A percentile compares a stretch with the other conserved stretches of the same genome.
These are phyloP conservation scores for Boletus speciosus DNA, from an alignment of 768 basidiomycete species.

Conservation along the genomic window DNA sequence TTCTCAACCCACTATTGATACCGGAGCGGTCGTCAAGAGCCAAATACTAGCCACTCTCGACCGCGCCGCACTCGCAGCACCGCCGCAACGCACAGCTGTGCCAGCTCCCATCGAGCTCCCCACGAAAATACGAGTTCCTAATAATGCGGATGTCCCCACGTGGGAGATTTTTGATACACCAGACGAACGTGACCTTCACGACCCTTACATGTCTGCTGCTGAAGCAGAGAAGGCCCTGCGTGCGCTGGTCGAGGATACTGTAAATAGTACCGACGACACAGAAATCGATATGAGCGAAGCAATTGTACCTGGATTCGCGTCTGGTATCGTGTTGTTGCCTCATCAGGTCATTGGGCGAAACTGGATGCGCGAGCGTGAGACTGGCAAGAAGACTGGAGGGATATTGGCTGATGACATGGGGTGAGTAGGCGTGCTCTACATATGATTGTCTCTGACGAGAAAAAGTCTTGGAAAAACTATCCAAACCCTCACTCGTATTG, in stretches of 20 bases:
- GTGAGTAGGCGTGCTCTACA: constrained; percentile 34
- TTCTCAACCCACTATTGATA: neutral
- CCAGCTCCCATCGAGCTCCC: constrained; percentile 34
- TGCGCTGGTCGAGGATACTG: constrained; percentile 68
- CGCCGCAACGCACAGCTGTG: constrained; percentile 21
- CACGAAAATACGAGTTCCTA: constrained; percentile 14
- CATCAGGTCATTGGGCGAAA: constrained; percentile 83
- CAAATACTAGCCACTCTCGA: constrained; percentile 23
- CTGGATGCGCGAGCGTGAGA: constrained; percentile 88
- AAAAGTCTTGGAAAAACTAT: constrained; percentile 83
- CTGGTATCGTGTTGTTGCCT: constrained; percentile 67
- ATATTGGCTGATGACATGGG: constrained; percentile 93
- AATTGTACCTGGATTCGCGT: constrained; percentile 72
- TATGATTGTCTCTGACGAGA: constrained; percentile 3
- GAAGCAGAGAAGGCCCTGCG: constrained; percentile 79
- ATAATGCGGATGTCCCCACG: constrained; percentile 9
- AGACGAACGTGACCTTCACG: constrained; percentile 23
- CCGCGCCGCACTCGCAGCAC: constrained; percentile 14
- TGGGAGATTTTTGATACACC: constrained; percentile 33
- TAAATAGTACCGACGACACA: constrained; percentile 48
- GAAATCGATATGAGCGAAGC: constrained; percentile 61
- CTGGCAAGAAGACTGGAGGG: constrained; percentile 75
- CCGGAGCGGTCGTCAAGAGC: constrained; percentile 7
- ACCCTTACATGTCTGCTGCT: constrained; percentile 36
- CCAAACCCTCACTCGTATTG: constrained; percentile 83